phyloP scores from a whole-genome alignment of 1,284 basidiomycete species.

The Malassezia pachydermatis region DNA sequence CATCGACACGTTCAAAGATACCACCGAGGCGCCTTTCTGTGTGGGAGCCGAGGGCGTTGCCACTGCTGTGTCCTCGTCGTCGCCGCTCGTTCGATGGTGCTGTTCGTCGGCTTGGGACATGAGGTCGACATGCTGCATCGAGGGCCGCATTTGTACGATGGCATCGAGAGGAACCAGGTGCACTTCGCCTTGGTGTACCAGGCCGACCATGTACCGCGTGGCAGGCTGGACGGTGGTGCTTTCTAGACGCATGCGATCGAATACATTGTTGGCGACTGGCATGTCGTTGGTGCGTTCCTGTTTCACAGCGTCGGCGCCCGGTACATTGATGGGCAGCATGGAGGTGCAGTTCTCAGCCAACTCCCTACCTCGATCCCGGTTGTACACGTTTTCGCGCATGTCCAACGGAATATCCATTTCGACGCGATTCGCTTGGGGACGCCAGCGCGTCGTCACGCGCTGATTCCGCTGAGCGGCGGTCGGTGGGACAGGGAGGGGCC shows the following conservation, averaged over 20 bases:
- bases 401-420: conserved; percentile 45
- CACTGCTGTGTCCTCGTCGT: conserved; percentile 25
- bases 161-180: conserved; percentile 39
- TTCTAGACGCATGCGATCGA: conserved; percentile 40
- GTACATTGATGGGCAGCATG: conserved; percentile 15
- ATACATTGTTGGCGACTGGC: conserved; percentile 11
- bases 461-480: conserved; percentile 36
- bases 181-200: conserved; percentile 36
- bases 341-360: conserved; percentile 21
- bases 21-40: too few species aligned
- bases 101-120: conserved; percentile 30
- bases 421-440: conserved; percentile 36
- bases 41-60: conserved; percentile 25
- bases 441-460: conserved; percentile 33
- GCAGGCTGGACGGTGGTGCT: conserved; percentile 34
- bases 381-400: conserved; percentile 37
- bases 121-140: conserved; percentile 45
- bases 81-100: conserved; percentile 31
- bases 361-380: conserved; percentile 33
- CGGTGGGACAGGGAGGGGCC: conserved; percentile 37
- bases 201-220: conserved; percentile 44
- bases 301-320: conserved; percentile 23
- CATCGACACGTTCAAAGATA: conserved; percentile 35
- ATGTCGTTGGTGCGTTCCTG: conserved; percentile 16
- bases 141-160: conserved; percentile 40